A percentile compares a stretch with the other conserved stretches of the same genome.
Conservation (phyloP, 2,329 filamentous ascomycete genomes). For the Nemania diffusa region DNA sequence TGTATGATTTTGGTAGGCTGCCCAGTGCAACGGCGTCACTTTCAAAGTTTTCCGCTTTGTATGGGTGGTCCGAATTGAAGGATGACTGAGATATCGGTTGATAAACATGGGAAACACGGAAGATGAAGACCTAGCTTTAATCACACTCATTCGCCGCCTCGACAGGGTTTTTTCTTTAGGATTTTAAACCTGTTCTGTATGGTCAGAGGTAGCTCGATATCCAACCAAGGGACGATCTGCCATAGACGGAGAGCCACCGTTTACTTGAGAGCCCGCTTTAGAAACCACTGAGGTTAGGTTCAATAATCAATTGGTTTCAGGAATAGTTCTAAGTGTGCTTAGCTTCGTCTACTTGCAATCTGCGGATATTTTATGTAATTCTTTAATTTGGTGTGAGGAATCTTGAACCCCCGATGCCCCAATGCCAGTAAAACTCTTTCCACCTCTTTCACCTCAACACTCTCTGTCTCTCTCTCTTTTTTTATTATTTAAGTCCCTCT, state of each 20-base stretch:
- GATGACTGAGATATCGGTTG: not conserved
- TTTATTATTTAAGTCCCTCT: too few relatives aligned
- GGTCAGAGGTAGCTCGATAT: constrained; percentile 32
- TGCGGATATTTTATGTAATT: not conserved
- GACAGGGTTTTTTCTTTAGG: constrained; percentile 37
- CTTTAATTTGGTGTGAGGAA: not conserved
- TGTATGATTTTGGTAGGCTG: constrained; percentile 15
- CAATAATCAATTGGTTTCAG: constrained; percentile 7
- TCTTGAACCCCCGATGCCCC: not conserved
- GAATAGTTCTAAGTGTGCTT: constrained; percentile 6
- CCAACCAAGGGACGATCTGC: constrained; percentile 24
- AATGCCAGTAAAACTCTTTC: not conserved
- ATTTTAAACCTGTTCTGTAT: constrained; percentile 40
- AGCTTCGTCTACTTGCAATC: not conserved
- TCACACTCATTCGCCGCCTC: constrained; percentile 39
- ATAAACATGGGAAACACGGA: constrained; percentile 21
- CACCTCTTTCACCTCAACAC: too few relatives aligned
- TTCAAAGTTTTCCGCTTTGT: constrained; percentile 4
- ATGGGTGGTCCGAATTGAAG: constrained; percentile 7
- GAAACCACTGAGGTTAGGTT: constrained; percentile 26
- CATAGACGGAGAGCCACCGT: constrained; percentile 19
- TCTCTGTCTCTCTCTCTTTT: too few relatives aligned
- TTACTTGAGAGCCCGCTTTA: constrained; percentile 9
- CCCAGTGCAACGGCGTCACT: constrained; percentile 6
- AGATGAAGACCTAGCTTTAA: constrained; percentile 31